phyloP scores from a whole-genome alignment of 2,329 filamentous ascomycete genomes.

The Trichoderma semiorbis region DNA sequence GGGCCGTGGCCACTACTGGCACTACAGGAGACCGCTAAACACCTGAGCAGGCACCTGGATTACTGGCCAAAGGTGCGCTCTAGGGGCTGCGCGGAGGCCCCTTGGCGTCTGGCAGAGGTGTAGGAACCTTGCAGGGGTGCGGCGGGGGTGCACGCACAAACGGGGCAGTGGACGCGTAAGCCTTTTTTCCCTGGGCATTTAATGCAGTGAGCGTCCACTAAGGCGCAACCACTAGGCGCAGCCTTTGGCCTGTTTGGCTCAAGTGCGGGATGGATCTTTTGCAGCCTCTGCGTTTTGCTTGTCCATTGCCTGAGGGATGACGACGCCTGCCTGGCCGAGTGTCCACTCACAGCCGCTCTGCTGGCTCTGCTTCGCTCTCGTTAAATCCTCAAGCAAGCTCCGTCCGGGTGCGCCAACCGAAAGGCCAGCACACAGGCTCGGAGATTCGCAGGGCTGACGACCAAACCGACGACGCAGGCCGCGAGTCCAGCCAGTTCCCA shows the following conservation, averaged over 20 bases:
- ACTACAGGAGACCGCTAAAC: neutral
- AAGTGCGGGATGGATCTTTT: slow-evolving; percentile 15
- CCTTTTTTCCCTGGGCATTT: slow-evolving; percentile 20
- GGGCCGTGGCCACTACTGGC: neutral
- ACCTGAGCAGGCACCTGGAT: neutral
- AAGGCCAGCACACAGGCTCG: slow-evolving; percentile 8
- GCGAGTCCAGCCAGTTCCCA: neutral
- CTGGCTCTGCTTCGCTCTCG: neutral
- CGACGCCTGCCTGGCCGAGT: slow-evolving; percentile 25
- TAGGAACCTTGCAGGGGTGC: slow-evolving; percentile 19
- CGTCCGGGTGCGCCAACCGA: slow-evolving; percentile 15
- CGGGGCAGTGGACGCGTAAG: slow-evolving; percentile 31
- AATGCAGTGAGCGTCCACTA: slow-evolving; percentile 6
- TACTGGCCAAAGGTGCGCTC: neutral
- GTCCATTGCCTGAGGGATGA: slow-evolving; percentile 28
- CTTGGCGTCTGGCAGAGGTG: slow-evolving; percentile 11
- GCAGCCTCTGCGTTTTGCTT: slow-evolving; percentile 7
- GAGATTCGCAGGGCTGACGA: slow-evolving; percentile 23
- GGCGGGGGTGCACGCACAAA: slow-evolving; percentile 17
- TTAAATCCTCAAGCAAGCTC: neutral
- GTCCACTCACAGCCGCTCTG: neutral
- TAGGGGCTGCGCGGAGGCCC: slow-evolving; percentile 18
- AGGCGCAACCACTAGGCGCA: slow-evolving; percentile 16
- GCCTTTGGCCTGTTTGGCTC: slow-evolving; percentile 1
- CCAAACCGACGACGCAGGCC: slow-evolving; percentile 19